A percentile compares a stretch with the other conserved stretches of the same genome.
phyloP scores from a whole-genome alignment of 495 filamentous ascomycete genomes.

The Penicillium daleae region DNA sequence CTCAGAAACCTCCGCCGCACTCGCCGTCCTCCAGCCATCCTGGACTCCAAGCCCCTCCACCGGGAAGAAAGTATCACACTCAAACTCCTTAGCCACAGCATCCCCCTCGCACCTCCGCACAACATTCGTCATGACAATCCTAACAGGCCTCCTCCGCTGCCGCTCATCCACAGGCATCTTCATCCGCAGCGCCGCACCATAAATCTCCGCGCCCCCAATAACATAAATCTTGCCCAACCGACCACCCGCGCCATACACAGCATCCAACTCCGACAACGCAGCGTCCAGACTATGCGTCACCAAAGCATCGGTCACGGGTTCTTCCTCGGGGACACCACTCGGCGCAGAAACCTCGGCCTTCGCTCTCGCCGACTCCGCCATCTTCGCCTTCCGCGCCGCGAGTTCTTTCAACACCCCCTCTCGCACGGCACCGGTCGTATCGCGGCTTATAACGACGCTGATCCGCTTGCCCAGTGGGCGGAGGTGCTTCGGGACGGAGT shows the following conservation, averaged over 20 bases:
- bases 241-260: slow-evolving; percentile 23
- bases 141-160: slow-evolving; percentile 26
- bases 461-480: slow-evolving; percentile 77
- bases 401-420: slow-evolving; percentile 32
- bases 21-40: slow-evolving; percentile 45
- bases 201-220: slow-evolving; percentile 90
- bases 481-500: slow-evolving; percentile 74
- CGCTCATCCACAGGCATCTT: slow-evolving; percentile 9
- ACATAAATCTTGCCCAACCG: slow-evolving; percentile 67
- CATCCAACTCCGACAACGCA: slow-evolving; percentile 52
- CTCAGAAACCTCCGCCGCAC: slow-evolving; percentile 40
- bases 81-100: slow-evolving; percentile 62
- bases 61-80: slow-evolving; percentile 90
- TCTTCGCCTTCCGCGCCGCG: slow-evolving; percentile 27
- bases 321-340: too few species aligned
- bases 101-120: slow-evolving; percentile 40
- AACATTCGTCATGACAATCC: slow-evolving; percentile 54
- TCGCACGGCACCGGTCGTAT: slow-evolving; percentile 32
- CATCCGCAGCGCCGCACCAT: slow-evolving; percentile 64
- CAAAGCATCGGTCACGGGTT: slow-evolving; percentile 39
- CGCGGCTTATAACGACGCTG: slow-evolving; percentile 76
- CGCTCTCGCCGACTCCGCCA: slow-evolving; percentile 21
- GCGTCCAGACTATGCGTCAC: slow-evolving; percentile 55
- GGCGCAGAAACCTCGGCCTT: slow-evolving; percentile 16
- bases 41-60: slow-evolving; percentile 41